Evolutionary conservation across 345 rosid species (phyloP), one percentile per base, ranked within the genome.

Genomic region (Jatropha curcas): DNA sequence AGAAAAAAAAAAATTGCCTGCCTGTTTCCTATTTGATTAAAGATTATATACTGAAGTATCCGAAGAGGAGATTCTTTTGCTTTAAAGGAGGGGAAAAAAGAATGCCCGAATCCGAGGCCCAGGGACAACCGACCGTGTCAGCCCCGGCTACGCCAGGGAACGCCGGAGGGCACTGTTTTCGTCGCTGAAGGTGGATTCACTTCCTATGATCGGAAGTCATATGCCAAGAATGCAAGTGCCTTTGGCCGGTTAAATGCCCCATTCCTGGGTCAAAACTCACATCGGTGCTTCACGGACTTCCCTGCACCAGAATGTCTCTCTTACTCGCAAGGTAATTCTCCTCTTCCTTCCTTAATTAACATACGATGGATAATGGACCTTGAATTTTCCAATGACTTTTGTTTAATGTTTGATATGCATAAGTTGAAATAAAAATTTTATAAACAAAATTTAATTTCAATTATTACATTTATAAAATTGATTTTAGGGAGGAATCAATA

Each of bases 121-220:
- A 2, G 86, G 71, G 43, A 86, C 90, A n/a, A 6, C 89, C 89
- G 33, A 74, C 84, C 59, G 90, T 75, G 7, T 88, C 97, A 7
- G 88, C 99, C 6, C 99, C 98, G 71, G 89, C 92, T 1, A 94
- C 98, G 4, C 97, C 97, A 51, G 98, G 96, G 62, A 91, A 97
- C 16, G 97, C 98, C 19, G 98, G 97, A 64, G 95, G 97, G 33
- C 96, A 31, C 77, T 95, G 80, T 86, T 95, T 58, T 66, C 96
- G 28, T 76, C 88, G 59, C 43, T 77, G 90, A 85, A 97, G 77
- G 87, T 89, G 58, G 99, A 95, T 63, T 95, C 99, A 16, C 72
- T 95, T 92, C 99, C 0, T 95, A 91, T 43, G 99, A 92, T 75
- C 83, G 99, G 66, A 89, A 95, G 89, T 84, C 92, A 70, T n/a